phyloP scores from a whole-genome alignment of 768 basidiomycete species.

The Pulveroboletus sp. region DNA sequence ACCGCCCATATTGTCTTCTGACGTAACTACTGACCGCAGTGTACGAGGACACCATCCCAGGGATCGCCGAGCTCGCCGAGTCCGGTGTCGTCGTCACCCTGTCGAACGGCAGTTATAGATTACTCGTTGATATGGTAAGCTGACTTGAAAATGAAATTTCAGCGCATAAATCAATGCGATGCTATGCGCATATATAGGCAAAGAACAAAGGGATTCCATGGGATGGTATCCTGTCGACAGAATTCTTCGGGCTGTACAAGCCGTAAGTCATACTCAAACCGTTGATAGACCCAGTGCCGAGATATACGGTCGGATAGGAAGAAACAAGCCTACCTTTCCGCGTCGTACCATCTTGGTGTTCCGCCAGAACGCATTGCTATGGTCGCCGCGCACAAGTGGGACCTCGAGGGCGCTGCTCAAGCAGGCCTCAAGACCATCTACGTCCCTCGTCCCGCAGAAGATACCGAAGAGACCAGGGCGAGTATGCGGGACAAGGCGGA shows the following conservation, averaged over 20 bases:
- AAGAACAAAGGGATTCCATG: constrained; percentile 60
- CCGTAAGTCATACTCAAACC: constrained; percentile 42
- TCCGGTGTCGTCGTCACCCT: constrained; percentile 48
- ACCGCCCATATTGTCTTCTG: constrained; percentile 35
- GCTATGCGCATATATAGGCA: constrained; percentile 38
- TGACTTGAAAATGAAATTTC: neutral
- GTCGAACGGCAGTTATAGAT: constrained; percentile 62
- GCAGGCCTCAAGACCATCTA: constrained; percentile 61
- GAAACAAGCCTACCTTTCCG: constrained; percentile 47
- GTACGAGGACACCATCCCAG: constrained; percentile 54
- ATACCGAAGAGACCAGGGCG: constrained; percentile 23
- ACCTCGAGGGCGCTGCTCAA: constrained; percentile 50
- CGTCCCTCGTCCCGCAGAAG: constrained; percentile 50
- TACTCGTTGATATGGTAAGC: constrained; percentile 59
- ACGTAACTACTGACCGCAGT: constrained; percentile 34
- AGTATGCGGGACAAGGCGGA: constrained; percentile 44
- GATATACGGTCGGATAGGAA: constrained; percentile 27
- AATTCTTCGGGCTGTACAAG: constrained; percentile 62
- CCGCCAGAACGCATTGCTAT: constrained; percentile 52
- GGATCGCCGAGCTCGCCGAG: constrained; percentile 51
- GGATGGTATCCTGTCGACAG: constrained; percentile 61
- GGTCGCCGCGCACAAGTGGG: constrained; percentile 63
- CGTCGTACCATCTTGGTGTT: constrained; percentile 44
- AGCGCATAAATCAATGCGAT: no score
- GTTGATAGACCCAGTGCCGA: neutral